These are phyloP conservation scores for Candida buenavistaensis DNA, from an alignment of 1,139 yeast species.

Conservation along the genomic window DNA sequence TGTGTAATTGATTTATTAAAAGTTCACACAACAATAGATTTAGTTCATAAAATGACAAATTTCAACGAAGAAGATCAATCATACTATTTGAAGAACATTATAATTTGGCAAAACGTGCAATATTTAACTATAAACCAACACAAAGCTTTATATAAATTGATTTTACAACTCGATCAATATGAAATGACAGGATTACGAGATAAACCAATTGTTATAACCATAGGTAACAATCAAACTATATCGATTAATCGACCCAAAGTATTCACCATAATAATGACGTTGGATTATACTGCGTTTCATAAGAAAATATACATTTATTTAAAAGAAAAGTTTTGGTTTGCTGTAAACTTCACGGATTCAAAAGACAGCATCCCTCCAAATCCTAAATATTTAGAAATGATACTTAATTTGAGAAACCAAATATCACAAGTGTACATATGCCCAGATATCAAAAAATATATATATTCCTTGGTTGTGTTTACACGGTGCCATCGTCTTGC, in stretches of 20 bases:
- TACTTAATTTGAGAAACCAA: constrained; percentile 11
- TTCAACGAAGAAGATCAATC: constrained; percentile 5
- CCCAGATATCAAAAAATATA: constrained; percentile 39
- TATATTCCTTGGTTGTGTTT: constrained; percentile 39
- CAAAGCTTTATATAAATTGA: constrained; percentile 24
- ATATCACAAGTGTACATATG: constrained; percentile 26
- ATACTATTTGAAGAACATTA: constrained; percentile 16
- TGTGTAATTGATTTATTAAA: constrained; percentile 20
- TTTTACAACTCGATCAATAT: constrained; percentile 33
- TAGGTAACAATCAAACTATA: constrained; percentile 12
- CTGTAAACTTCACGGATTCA: constrained; percentile 18
- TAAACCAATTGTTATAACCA: constrained; percentile 8
- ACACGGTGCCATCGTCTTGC: constrained; percentile 42
- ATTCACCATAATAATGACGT: constrained; percentile 27
- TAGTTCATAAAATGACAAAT: constrained; percentile 12
- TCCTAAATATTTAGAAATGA: constrained; percentile 7
- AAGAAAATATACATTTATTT: constrained; percentile 28
- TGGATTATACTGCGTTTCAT: constrained; percentile 17
- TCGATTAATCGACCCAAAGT: constrained; percentile 21
- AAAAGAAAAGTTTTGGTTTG: constrained; percentile 44
- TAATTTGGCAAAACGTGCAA: constrained; percentile 30
- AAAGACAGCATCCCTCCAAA: background rate
- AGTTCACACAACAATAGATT: constrained; percentile 12
- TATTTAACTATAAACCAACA: constrained; percentile 20
- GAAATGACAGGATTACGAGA: constrained; percentile 19